Percentiles rank a stretch among this genome's conserved stretches.
Conservation (phyloP, 2,329 filamentous ascomycete species). For the Epichloe bromicola region DNA sequence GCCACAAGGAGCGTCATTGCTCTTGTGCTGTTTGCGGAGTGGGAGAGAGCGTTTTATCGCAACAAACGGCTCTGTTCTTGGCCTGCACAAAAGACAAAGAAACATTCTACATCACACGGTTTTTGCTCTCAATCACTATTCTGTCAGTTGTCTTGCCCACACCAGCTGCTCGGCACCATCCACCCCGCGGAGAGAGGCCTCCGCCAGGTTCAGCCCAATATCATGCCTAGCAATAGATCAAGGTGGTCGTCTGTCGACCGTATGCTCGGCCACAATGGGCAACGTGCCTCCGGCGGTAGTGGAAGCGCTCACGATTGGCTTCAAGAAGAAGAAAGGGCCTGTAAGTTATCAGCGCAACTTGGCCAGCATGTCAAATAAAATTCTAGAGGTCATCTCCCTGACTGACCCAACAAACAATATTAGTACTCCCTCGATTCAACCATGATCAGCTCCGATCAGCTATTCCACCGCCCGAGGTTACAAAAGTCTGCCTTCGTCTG, state of each 20-base stretch:
- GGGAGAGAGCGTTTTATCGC: neutral
- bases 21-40: neutral
- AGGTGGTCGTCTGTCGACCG: slow-evolving; percentile 20
- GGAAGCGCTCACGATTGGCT: slow-evolving; percentile 21
- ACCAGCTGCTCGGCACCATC: neutral
- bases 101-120: too few relatives aligned
- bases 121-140: too few relatives aligned
- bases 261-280: slow-evolving; percentile 14
- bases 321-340: slow-evolving; percentile 30
- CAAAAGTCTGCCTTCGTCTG: slow-evolving; percentile 76
- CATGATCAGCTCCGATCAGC: slow-evolving; percentile 49
- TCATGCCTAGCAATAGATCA: slow-evolving; percentile 10
- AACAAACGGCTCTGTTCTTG: too few relatives aligned
- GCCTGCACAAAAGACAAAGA: too few relatives aligned
- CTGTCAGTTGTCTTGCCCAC: neutral
- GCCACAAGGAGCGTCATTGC: neutral
- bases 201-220: neutral
- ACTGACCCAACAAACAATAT: neutral
- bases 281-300: slow-evolving; percentile 9
- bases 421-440: slow-evolving; percentile 54
- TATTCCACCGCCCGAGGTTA: slow-evolving; percentile 67
- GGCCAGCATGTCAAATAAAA: neutral
- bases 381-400: neutral
- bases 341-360: slow-evolving; percentile 20
- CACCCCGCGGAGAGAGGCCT: neutral